These are phyloP conservation scores for Phialocephala sp. DNA, from an alignment of 2,329 filamentous ascomycete species.

Conservation along the genomic window DNA sequence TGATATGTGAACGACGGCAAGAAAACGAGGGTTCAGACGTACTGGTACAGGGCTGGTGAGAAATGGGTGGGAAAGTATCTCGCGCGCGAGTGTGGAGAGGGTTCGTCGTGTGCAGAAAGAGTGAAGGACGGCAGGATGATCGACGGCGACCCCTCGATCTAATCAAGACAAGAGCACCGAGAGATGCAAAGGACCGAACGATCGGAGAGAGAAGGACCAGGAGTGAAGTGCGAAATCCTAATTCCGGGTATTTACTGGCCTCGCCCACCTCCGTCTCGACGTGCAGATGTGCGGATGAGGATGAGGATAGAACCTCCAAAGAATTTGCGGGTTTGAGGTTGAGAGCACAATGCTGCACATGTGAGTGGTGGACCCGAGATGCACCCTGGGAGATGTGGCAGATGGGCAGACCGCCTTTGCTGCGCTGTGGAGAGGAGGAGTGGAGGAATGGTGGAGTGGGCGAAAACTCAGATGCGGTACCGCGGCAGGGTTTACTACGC, in stretches of 20 bases:
- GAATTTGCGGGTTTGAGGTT: background rate
- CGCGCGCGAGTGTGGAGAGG: conserved; percentile 11
- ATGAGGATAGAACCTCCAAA: background rate
- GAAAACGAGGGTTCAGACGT: background rate
- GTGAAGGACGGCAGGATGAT: conserved; percentile 17
- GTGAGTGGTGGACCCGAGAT: background rate
- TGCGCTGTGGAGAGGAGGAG: too few relatives aligned
- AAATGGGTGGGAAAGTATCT: conserved; percentile 15
- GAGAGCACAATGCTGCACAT: background rate
- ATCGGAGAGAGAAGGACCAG: conserved; percentile 5
- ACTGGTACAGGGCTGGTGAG: conserved; percentile 7
- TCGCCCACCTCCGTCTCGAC: background rate
- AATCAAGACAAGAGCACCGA: conserved; percentile 6
- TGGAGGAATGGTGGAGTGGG: too few relatives aligned
- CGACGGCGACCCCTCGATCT: conserved; percentile 23
- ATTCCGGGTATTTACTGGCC: background rate
- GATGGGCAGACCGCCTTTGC: too few relatives aligned
- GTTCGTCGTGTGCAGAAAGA: background rate
- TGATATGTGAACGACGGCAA: conserved; percentile 4
- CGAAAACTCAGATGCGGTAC: background rate
- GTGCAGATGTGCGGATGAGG: background rate
- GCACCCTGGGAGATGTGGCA: background rate
- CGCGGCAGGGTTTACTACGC: too few relatives aligned
- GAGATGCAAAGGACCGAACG: conserved; percentile 14
- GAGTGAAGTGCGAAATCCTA: background rate